A percentile compares a stretch with the other conserved stretches of the same genome.
phyloP scores from a whole-genome alignment of 2,329 filamentous ascomycete genomes.

The Polychaeton citri region DNA sequence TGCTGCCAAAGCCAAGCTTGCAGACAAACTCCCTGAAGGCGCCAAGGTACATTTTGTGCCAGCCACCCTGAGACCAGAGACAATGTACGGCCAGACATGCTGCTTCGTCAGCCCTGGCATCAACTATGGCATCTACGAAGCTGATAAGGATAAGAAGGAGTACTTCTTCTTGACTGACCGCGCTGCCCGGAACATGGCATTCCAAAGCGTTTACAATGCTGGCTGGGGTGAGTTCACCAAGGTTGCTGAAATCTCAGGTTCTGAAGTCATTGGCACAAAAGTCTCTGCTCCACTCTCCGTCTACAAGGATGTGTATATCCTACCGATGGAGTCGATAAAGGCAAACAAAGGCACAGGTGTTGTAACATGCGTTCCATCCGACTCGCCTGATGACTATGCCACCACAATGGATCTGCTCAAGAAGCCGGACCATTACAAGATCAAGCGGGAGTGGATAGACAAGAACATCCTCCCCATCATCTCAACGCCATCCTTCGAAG shows the following conservation, averaged over 20 bases:
- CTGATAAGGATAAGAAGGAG: conserved; percentile 39
- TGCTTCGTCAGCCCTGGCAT: conserved; percentile 90
- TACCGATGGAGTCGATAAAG: conserved; percentile 91
- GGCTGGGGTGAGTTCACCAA: conserved; percentile 63
- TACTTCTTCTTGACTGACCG: conserved; percentile 76
- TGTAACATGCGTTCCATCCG: conserved; percentile 88
- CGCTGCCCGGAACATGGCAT: conserved; percentile 87
- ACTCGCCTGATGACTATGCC: conserved; percentile 90
- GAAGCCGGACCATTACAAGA: conserved; percentile 92
- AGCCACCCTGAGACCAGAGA: conserved; percentile 86
- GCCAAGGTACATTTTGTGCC: conserved; percentile 81
- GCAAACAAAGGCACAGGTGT: conserved; percentile 93
- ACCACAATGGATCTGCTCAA: conserved; percentile 79
- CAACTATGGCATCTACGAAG: conserved; percentile 77
- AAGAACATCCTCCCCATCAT: conserved; percentile 83
- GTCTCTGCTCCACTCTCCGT: conserved; percentile 80
- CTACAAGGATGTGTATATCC: conserved; percentile 70
- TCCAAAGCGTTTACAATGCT: conserved; percentile 66
- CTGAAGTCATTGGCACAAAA: conserved; percentile 74
- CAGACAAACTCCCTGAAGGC: conserved; percentile 63
- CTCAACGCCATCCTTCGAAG: conserved; percentile 73
- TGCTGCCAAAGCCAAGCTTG: conserved; percentile 55
- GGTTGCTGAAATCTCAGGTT: conserved; percentile 60
- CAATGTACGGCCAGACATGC: conserved; percentile 96
- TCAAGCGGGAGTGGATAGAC: conserved; percentile 93